Conservation (phyloP, 352 stramenopile species). For the Phytopythium vexans region DNA sequence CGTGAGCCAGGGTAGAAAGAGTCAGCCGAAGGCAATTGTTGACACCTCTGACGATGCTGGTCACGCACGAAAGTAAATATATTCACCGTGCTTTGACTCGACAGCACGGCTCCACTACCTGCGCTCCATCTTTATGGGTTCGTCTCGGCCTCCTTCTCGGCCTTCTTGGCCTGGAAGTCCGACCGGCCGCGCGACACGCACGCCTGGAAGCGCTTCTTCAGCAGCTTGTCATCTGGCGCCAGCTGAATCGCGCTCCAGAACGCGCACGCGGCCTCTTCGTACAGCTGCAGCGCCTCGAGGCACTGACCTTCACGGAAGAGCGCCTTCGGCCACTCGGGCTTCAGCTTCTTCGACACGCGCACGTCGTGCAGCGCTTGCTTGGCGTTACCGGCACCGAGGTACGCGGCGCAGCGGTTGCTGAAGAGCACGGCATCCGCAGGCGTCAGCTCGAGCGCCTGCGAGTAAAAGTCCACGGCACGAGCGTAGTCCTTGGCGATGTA, state of each 20-base stretch:
- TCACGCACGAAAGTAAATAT: too few relatives aligned
- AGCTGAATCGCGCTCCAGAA: conserved; percentile 78
- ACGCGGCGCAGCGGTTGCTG: conserved; percentile 78
- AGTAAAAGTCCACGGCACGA: conserved; percentile 51
- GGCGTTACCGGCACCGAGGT: conserved; percentile 51
- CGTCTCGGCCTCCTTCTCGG: conserved; percentile 5
- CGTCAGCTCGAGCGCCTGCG: conserved; percentile 57
- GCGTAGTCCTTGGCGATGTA: conserved; percentile 66
- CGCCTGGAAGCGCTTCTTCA: conserved; percentile 83
- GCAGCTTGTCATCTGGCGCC: conserved; percentile 61
- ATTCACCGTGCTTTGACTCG: too few relatives aligned
- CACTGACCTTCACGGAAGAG: conserved; percentile 84
- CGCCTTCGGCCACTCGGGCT: conserved; percentile 79
- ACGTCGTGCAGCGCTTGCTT: conserved; percentile 75
- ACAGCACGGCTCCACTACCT: too few relatives aligned
- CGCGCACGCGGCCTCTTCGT: conserved; percentile 67
- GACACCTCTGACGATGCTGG: too few relatives aligned
- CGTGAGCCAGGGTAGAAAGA: too few relatives aligned
- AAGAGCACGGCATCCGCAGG: conserved; percentile 63
- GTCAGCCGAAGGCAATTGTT: too few relatives aligned
- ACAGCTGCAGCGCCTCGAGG: conserved; percentile 67
- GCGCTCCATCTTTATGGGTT: too few relatives aligned
- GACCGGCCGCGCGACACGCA: conserved; percentile 69
- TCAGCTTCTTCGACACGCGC: conserved; percentile 77
- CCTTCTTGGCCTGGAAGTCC: conserved; percentile 46